These are phyloP conservation scores for Mortierella sp. DNA, from an alignment of 371 early-diverging fungal genomes.

Conservation along the genomic window DNA sequence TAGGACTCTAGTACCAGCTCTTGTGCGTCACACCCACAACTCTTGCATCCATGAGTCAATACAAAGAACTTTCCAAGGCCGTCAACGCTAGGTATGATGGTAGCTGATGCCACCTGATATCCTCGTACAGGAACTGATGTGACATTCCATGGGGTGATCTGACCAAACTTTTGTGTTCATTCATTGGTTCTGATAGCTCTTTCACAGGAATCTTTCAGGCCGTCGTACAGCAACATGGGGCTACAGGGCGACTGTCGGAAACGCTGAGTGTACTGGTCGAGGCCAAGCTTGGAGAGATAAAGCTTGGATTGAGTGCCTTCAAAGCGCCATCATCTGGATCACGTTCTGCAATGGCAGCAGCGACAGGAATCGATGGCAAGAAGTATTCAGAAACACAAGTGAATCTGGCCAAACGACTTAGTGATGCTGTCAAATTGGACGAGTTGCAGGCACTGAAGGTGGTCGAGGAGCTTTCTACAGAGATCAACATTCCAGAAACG, in stretches of 20 bases:
- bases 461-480: conserved; percentile 26
- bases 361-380: conserved; percentile 20
- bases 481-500: conserved; percentile 20
- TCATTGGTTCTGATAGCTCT: conserved; percentile 9
- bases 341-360: conserved; percentile 34
- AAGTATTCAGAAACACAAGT: conserved; percentile 38
- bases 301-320: conserved; percentile 39
- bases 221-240: conserved; percentile 11
- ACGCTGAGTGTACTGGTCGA: conserved; percentile 18
- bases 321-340: conserved; percentile 33
- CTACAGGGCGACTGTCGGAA: background rate
- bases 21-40: too few relatives aligned
- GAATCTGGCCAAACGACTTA: conserved; percentile 47
- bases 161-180: background rate
- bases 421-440: conserved; percentile 40
- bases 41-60: conserved; percentile 4
- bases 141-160: too few relatives aligned
- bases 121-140: background rate
- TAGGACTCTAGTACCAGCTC: too few relatives aligned
- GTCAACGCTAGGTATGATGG: background rate
- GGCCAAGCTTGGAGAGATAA: conserved; percentile 13
- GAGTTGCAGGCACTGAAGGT: conserved; percentile 40
- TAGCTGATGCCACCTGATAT: too few relatives aligned
- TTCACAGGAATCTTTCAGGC: conserved; percentile 19
- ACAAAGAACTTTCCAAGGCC: background rate